A percentile compares a stretch with the other conserved stretches of the same genome.
Evolutionary conservation across 1,284 basidiomycete species (phyloP).

Genomic region (Leccinum discolor): DNA sequence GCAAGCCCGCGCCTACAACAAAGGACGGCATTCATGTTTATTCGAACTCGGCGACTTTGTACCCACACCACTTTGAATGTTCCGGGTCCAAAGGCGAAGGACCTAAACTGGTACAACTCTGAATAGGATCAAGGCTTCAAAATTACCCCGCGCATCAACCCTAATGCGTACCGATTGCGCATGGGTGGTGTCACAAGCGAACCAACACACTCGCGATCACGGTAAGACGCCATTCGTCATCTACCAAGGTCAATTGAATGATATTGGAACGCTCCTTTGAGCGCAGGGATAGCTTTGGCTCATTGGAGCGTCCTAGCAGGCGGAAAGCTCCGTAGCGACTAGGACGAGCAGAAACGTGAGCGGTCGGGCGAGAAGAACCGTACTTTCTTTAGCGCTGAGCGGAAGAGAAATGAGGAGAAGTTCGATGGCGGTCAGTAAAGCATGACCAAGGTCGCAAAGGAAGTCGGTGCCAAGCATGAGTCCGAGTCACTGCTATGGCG

Average conservation of each 20-base stretch:
- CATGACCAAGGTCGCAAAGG: constrained; percentile 21
- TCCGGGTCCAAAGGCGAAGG: too few relatives aligned
- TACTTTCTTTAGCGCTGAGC: constrained; percentile 4
- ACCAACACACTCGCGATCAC: constrained; percentile 38
- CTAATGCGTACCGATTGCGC: constrained; percentile 5
- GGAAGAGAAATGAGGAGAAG: constrained; percentile 30
- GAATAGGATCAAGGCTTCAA: too few relatives aligned
- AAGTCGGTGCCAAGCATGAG: constrained; percentile 18
- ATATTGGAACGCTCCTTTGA: constrained; percentile 45
- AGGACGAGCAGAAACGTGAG: constrained; percentile 25
- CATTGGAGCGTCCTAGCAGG: constrained; percentile 39
- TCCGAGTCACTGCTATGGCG: constrained; percentile 31
- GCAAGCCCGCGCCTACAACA: too few relatives aligned
- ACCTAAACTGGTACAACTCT: too few relatives aligned
- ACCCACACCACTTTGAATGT: too few relatives aligned
- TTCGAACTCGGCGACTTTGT: too few relatives aligned
- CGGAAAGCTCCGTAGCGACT: constrained; percentile 31
- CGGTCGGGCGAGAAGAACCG: constrained; percentile 30
- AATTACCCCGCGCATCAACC: too few relatives aligned
- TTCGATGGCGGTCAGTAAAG: constrained; percentile 6
- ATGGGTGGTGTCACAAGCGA: constrained; percentile 31
- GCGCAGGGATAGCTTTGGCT: constrained; percentile 36
- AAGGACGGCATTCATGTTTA: too few relatives aligned
- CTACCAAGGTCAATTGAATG: constrained; percentile 57
- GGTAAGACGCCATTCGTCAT: constrained; percentile 51